phyloP scores from a whole-genome alignment of 768 basidiomycete genomes.

The Phlebiopsis gigantea region DNA sequence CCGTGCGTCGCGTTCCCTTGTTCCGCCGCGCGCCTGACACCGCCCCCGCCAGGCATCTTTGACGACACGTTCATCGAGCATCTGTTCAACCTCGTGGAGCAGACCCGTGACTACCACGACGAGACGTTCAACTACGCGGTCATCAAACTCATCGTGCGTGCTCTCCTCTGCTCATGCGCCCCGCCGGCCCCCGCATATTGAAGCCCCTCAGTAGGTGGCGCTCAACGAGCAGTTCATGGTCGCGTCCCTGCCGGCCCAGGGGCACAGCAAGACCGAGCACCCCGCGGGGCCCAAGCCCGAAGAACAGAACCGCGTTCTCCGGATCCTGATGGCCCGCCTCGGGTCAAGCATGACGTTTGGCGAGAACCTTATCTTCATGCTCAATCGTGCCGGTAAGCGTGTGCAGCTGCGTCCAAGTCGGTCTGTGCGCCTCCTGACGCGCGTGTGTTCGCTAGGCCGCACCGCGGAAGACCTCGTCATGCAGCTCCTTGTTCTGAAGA shows the following conservation, averaged over 20 bases:
- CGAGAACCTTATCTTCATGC: slow-evolving; percentile 98
- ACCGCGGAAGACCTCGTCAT: slow-evolving; percentile 91
- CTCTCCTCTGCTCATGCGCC: background rate
- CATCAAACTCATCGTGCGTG: slow-evolving; percentile 84
- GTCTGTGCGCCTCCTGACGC: slow-evolving; percentile 1
- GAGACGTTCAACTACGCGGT: slow-evolving; percentile 94
- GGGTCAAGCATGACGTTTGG: slow-evolving; percentile 93
- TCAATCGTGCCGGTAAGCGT: slow-evolving; percentile 85
- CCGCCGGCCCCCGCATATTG: slow-evolving; percentile 4
- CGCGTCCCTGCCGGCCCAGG: slow-evolving; percentile 44
- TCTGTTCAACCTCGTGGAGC: slow-evolving; percentile 90
- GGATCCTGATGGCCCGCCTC: slow-evolving; percentile 77
- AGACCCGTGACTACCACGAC: slow-evolving; percentile 81
- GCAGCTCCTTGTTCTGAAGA: slow-evolving; percentile 90
- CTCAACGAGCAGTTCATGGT: slow-evolving; percentile 99
- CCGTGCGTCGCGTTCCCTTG: slow-evolving; percentile 36
- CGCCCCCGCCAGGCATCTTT: slow-evolving; percentile 55
- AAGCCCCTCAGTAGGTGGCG: slow-evolving; percentile 53
- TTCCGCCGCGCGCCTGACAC: background rate
- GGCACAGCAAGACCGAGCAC: slow-evolving; percentile 12
- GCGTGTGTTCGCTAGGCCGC: slow-evolving; percentile 48
- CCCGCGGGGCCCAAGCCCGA: slow-evolving; percentile 27
- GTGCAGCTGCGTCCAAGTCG: background rate
- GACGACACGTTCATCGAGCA: slow-evolving; percentile 81
- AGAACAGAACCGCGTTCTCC: slow-evolving; percentile 71